Evolutionary conservation across 768 basidiomycete species (phyloP), one percentile per base, ranked within the genome.

Genomic region (Termitomyces sp.): DNA sequence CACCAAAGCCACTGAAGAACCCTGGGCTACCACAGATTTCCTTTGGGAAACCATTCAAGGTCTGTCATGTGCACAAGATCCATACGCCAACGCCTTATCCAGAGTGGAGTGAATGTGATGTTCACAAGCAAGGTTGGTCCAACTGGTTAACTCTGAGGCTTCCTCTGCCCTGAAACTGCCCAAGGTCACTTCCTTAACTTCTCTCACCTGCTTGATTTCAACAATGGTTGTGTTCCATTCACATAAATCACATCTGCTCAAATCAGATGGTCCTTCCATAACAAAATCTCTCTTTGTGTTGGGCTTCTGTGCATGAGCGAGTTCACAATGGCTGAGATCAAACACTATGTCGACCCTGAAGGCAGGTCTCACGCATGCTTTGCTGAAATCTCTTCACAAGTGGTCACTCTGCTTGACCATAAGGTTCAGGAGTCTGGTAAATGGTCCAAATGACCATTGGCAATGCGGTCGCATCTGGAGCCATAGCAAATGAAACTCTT

Each of bases 171-270:
- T 2, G 97, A 98, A 74, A 99, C 96, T 0, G 96, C 97, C 0
- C 96, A 98, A 71, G 94, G 96, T 58, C 96, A 98, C 75, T 99
- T 98, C 81, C 86, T 98, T 73, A 98, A 98, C 82, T 99, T 99
- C 79, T 87, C 88, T 64, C 91, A 96, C 18, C 83, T 98, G 36
- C 90, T 98, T 61, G 96, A 98, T 50, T 98, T 96, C 84, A 98
- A 98, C 82, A 96, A 98, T 73, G 92, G 93, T 12, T 89, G 92
- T 24, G 79, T 99, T 20, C 97, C 96, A 0, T 99, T 98, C 71
- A 4, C 28, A 28, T 28, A 96, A 96, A 13, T 96, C 94, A 96
- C 96, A 13, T 96, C 94, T 48, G 97, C 96, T 1, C 94, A 96
- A 73, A 92, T 99, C 66, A 96, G 96, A 40, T 88, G 92, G 55